These are phyloP conservation scores for Hydrangea macrophylla DNA, from an alignment of 148 eudicot genomes.

Conservation along the genomic window DNA sequence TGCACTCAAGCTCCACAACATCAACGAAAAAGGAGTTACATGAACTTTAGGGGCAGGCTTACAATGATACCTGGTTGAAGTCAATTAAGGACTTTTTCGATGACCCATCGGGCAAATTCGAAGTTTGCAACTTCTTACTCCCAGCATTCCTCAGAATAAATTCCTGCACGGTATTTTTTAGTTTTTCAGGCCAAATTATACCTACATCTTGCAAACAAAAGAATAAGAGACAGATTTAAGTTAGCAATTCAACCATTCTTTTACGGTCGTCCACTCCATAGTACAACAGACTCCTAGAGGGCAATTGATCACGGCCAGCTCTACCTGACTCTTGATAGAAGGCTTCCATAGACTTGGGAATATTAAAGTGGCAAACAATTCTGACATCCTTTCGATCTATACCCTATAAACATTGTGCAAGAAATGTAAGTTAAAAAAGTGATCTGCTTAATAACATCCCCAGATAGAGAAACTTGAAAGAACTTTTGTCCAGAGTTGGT, in stretches of 20 bases:
- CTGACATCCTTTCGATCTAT: slow-evolving; percentile 93
- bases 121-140: slow-evolving; percentile 57
- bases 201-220: slow-evolving; percentile 1
- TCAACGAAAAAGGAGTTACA: neutral
- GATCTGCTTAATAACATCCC: neutral
- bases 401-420: slow-evolving; percentile 47
- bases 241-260: slow-evolving; percentile 61
- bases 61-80: slow-evolving; percentile 52
- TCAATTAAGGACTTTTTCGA: slow-evolving; percentile 69
- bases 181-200: neutral
- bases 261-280: slow-evolving; percentile 85
- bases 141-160: slow-evolving; percentile 66
- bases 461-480: neutral
- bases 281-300: slow-evolving; percentile 77
- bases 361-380: slow-evolving; percentile 84
- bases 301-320: slow-evolving; percentile 94
- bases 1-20: slow-evolving; percentile 2
- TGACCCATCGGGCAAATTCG: slow-evolving; percentile 43
- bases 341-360: slow-evolving; percentile 92
- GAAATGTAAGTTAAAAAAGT: slow-evolving; percentile 1
- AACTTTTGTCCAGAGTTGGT: neutral
- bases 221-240: neutral
- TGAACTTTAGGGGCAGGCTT: neutral
- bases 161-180: slow-evolving; percentile 38
- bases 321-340: slow-evolving; percentile 98